phyloP scores from a whole-genome alignment of 2,329 filamentous ascomycete species.

The Arthrobotrys entomopaga region DNA sequence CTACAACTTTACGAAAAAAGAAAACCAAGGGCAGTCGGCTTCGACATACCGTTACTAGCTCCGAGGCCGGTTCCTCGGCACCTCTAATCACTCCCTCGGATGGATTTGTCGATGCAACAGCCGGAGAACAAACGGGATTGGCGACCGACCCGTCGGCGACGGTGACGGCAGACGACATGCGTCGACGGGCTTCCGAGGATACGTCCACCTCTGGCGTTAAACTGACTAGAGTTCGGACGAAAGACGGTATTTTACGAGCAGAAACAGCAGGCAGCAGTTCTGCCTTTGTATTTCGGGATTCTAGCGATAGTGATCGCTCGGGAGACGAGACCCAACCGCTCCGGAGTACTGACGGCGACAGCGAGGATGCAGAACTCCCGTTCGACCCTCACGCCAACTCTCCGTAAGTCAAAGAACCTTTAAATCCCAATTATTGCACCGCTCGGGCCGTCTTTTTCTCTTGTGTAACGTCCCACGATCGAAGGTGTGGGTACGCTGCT shows the following conservation, averaged over 20 bases:
- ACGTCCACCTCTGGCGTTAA: slow-evolving; percentile 18
- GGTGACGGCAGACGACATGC: slow-evolving; percentile 27
- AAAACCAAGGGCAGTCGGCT: slow-evolving; percentile 22
- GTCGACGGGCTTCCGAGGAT: slow-evolving; percentile 19
- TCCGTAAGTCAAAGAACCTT: slow-evolving; percentile 29
- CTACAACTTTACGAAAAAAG: slow-evolving; percentile 53
- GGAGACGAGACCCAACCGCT: slow-evolving; percentile 23
- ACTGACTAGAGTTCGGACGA: slow-evolving; percentile 31
- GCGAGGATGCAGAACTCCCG: slow-evolving; percentile 20
- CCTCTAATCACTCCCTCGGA: slow-evolving; percentile 14
- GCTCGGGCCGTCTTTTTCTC: background rate
- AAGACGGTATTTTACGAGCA: slow-evolving; percentile 11
- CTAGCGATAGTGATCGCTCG: slow-evolving; percentile 23
- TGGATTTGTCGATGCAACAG: slow-evolving; percentile 15
- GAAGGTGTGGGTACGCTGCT: slow-evolving; percentile 15
- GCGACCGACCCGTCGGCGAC: slow-evolving; percentile 8
- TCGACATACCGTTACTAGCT: slow-evolving; percentile 8
- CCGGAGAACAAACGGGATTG: slow-evolving; percentile 12
- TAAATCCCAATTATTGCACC: background rate
- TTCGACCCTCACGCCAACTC: slow-evolving; percentile 51
- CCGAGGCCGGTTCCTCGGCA: slow-evolving; percentile 3
- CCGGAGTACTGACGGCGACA: slow-evolving; percentile 21
- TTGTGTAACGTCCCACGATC: slow-evolving; percentile 32
- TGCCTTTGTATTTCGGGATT: slow-evolving; percentile 27
- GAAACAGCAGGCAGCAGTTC: slow-evolving; percentile 30